These are phyloP conservation scores for Microsporum audouinii DNA, from an alignment of 2,329 filamentous ascomycete species.

Conservation along the genomic window DNA sequence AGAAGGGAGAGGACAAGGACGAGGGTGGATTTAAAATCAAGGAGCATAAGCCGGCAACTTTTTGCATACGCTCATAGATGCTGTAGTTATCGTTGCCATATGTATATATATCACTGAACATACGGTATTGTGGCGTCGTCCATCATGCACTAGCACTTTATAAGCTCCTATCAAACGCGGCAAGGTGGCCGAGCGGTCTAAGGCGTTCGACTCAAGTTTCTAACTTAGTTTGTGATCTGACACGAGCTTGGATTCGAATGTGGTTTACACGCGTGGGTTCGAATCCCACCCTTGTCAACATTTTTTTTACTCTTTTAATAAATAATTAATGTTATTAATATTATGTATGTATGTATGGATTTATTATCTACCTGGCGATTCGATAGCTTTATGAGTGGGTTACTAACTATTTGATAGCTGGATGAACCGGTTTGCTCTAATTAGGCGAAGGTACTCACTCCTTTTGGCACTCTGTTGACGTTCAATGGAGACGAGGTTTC, in stretches of 20 bases:
- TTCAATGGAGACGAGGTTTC: background rate
- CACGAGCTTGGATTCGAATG: conserved; percentile 3
- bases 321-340: too few relatives aligned
- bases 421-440: too few relatives aligned
- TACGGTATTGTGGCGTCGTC: background rate
- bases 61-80: background rate
- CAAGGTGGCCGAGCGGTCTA: background rate
- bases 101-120: background rate
- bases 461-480: background rate
- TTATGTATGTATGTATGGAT: too few relatives aligned
- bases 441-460: too few relatives aligned
- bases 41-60: conserved; percentile 17
- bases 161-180: background rate
- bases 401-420: too few relatives aligned
- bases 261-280: conserved; percentile 2
- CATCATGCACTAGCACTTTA: background rate
- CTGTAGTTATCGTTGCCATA: background rate
- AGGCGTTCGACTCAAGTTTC: conserved; percentile 3
- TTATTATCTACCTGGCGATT: too few relatives aligned
- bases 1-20: conserved; percentile 54
- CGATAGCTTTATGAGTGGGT: too few relatives aligned
- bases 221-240: conserved; percentile 1
- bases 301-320: background rate
- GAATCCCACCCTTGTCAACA: conserved; percentile 1
- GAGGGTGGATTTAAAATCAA: conserved; percentile 47